Evolutionary conservation across 2,329 filamentous ascomycete species (phyloP).

Genomic region (Mycosphaerella sp.): DNA sequence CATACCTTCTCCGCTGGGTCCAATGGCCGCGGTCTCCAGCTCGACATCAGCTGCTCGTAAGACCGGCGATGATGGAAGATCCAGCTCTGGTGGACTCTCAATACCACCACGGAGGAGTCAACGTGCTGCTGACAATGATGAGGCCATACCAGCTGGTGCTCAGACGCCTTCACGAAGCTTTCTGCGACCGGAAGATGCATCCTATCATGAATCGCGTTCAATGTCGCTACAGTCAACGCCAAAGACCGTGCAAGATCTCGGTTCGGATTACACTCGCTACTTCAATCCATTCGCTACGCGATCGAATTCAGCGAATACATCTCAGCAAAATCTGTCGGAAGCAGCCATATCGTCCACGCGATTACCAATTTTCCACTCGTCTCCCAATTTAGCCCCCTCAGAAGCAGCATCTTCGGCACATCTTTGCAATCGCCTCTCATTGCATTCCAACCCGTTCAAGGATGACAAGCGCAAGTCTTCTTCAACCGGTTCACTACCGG

Average conservation of each 20-base stretch:
- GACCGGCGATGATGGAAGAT: slow-evolving; percentile 20
- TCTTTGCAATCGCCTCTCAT: slow-evolving; percentile 27
- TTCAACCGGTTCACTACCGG: slow-evolving; percentile 22
- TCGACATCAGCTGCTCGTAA: slow-evolving; percentile 13
- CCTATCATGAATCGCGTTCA: slow-evolving; percentile 24
- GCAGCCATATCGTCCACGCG: slow-evolving; percentile 9
- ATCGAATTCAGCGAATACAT: slow-evolving; percentile 32
- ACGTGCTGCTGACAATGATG: neutral
- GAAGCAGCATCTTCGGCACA: slow-evolving; percentile 22
- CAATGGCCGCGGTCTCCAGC: slow-evolving; percentile 17
- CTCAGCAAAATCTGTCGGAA: slow-evolving; percentile 28
- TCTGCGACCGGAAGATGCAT: slow-evolving; percentile 18
- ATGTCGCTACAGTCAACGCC: slow-evolving; percentile 30
- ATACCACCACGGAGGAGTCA: slow-evolving; percentile 2
- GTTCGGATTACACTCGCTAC: slow-evolving; percentile 35
- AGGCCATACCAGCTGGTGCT: neutral
- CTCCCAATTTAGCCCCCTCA: slow-evolving; percentile 19
- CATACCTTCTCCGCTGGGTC: slow-evolving; percentile 20
- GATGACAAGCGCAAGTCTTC: slow-evolving; percentile 28
- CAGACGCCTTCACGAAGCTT: slow-evolving; percentile 14
- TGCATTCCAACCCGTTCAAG: slow-evolving; percentile 28
- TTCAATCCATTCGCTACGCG: slow-evolving; percentile 35
- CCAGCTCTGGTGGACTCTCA: slow-evolving; percentile 5
- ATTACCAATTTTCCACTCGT: slow-evolving; percentile 23
- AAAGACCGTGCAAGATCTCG: slow-evolving; percentile 33